Evolutionary conservation across 2,329 filamentous ascomycete species (phyloP).

Genomic region (Coniochaeta prunicola): DNA sequence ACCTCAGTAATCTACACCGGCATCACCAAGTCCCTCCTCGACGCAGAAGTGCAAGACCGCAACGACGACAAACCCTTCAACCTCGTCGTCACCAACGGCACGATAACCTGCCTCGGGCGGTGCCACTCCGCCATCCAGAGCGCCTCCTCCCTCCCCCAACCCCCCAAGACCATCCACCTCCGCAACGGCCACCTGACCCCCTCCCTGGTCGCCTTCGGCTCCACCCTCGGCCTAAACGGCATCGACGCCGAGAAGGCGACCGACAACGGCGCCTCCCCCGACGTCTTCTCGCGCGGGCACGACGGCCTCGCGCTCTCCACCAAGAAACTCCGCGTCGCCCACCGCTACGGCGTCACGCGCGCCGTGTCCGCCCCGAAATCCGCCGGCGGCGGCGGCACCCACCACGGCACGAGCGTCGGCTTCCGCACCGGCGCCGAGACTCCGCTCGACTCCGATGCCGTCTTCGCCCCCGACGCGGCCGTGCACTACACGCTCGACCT

Average conservation of each 20-base stretch:
- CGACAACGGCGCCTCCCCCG: slow-evolving; percentile 40
- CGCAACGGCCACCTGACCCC: slow-evolving; percentile 53
- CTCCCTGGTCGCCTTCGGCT: slow-evolving; percentile 54
- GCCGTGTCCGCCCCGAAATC: slow-evolving; percentile 50
- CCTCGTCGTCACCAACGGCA: slow-evolving; percentile 45
- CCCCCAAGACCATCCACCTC: slow-evolving; percentile 36
- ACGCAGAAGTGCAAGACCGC: slow-evolving; percentile 26
- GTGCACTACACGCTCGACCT: slow-evolving; percentile 52
- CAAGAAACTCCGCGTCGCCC: slow-evolving; percentile 46
- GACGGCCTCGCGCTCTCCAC: slow-evolving; percentile 48
- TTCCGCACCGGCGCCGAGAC: slow-evolving; percentile 45
- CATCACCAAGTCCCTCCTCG: slow-evolving; percentile 42
- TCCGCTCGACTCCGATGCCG: slow-evolving; percentile 36
- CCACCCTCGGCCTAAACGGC: slow-evolving; percentile 53
- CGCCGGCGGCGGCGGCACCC: slow-evolving; percentile 28
- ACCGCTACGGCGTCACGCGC: slow-evolving; percentile 49
- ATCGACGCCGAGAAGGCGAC: slow-evolving; percentile 51
- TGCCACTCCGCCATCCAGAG: slow-evolving; percentile 32
- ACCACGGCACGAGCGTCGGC: slow-evolving; percentile 51
- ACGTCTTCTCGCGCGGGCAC: slow-evolving; percentile 48
- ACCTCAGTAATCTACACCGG: slow-evolving; percentile 46
- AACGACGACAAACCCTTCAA: slow-evolving; percentile 25
- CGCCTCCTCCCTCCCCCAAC: slow-evolving; percentile 5
- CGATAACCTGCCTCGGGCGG: slow-evolving; percentile 47
- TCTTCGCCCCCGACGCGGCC: slow-evolving; percentile 47